Base-by-base conservation (phyloP, 2,329 filamentous ascomycete species). In the Akanthomyces dipterigenus region DNA sequence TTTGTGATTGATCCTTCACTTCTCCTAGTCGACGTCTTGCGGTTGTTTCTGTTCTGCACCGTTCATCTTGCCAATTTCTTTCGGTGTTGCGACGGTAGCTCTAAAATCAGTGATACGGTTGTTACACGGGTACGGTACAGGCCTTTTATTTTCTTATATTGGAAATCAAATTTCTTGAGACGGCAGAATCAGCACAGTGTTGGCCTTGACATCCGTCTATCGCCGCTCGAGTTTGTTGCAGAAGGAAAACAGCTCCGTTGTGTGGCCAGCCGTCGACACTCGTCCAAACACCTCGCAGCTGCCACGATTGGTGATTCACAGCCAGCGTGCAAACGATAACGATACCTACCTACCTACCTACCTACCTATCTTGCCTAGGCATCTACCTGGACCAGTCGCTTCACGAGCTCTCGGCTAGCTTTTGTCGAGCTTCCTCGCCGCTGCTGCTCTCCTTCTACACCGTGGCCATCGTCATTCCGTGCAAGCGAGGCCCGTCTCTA, bases 321-420 rank as follows among this genome's bases (percentile, higher is more conserved):
- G 20, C 42, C 58, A 28, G 50, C 42, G 50, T 55, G 58, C 58
- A 61, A 61, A 61, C 58, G 58, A 60, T 48, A 28, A 28, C 42
- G 12, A 54, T 34, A 5, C 31, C 31, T 5, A 34, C 31, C 31
- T 7, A 7, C 31, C 31, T 34, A 8, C 31, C 8, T 34, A n/a
- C n/a, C n/a, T 34, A 11, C 31, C 8, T 34, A 38, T n/a, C n/a
- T n/a, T n/a, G n/a, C 24, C 20, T 16, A 42, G 14, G n/a, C n/a
- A n/a, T n/a, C n/a, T n/a, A n/a, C n/a, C n/a, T n/a, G n/a, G n/a
- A n/a, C 45, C 22, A 26, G 43, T 42, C 42, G 20, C 50, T 42
- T 61, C 42, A 42, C 12, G 22, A 60, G 20, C 16, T 46, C 28
- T 54, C 49, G 31, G 42, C 12, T 49, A 49, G 20, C 43, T 11